phyloP scores from a whole-genome alignment of 192 early-diverging fungal species.

The Backusella westeae region DNA sequence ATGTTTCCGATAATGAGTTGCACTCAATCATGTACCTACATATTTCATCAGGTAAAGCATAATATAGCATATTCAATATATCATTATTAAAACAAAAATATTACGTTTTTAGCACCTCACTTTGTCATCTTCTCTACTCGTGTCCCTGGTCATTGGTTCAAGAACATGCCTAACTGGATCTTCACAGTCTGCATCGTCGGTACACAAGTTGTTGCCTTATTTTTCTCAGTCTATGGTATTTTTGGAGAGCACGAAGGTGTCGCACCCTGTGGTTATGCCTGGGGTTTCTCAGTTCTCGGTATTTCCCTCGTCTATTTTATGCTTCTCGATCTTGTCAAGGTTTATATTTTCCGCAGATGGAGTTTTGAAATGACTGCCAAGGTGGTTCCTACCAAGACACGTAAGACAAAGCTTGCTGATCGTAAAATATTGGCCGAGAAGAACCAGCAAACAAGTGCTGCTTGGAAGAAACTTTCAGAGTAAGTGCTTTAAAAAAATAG shows the following conservation, averaged over 20 bases:
- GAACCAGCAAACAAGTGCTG: conserved; percentile 43
- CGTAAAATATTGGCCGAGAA: conserved; percentile 48
- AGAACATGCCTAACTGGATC: conserved; percentile 74
- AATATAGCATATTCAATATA: not conserved
- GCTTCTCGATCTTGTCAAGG: conserved; percentile 89
- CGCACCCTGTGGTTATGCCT: conserved; percentile 65
- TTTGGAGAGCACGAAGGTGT: conserved; percentile 60
- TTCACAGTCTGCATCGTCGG: conserved; percentile 83
- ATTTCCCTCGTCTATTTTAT: conserved; percentile 83
- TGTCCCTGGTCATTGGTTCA: conserved; percentile 83
- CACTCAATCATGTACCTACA: conserved; percentile 94
- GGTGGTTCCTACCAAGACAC: conserved; percentile 69
- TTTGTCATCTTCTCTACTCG: conserved; percentile 96
- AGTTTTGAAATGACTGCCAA: conserved; percentile 87
- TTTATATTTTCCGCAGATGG: conserved; percentile 81
- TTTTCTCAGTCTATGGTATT: conserved; percentile 68
- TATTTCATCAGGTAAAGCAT: conserved; percentile 63
- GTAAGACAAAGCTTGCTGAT: conserved; percentile 58
- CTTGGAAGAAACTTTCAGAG: conserved; percentile 38
- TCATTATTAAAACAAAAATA: not conserved
- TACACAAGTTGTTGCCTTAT: conserved; percentile 89
- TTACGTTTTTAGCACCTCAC: conserved; percentile 45
- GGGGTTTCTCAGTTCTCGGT: conserved; percentile 70
- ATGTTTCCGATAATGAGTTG: conserved; percentile 56
- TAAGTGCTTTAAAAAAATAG: conserved; percentile 9